Conservation (phyloP, 176 grass and related monocot species). For the Aegilops longissima region DNA sequence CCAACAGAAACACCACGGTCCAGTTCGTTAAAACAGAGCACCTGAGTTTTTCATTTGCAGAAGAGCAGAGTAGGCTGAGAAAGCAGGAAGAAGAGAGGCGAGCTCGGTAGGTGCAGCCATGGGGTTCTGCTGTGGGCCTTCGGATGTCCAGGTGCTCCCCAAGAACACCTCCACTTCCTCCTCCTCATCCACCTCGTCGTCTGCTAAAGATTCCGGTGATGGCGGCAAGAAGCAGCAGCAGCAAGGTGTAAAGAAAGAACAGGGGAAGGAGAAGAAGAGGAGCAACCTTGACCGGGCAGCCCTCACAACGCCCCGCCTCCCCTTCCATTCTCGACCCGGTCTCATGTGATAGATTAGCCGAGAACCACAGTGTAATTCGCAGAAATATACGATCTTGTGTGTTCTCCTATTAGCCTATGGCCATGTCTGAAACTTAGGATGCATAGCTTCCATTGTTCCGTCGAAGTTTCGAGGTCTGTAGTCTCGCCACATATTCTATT, state of each 20-base stretch:
- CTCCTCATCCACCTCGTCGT: not conserved
- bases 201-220: not conserved
- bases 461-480: too few relatives aligned
- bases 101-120: not conserved
- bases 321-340: conserved; percentile 35
- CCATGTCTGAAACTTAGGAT: not conserved
- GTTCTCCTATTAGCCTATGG: not conserved
- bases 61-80: not conserved
- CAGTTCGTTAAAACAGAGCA: not conserved
- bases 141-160: conserved; percentile 34
- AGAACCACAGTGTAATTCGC: not conserved
- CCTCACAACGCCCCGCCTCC: conserved; percentile 9
- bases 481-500: not conserved
- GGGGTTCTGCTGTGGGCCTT: conserved; percentile 35
- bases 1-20: not conserved
- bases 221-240: not conserved
- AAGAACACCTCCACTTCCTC: not conserved
- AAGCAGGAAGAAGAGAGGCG: not conserved
- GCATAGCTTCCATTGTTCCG: not conserved
- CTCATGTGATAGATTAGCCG: not conserved
- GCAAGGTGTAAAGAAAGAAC: not conserved
- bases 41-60: not conserved
- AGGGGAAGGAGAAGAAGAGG: not conserved
- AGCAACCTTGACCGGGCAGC: conserved; percentile 22
- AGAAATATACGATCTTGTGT: too few relatives aligned